Evolutionary conservation across 352 stramenopile species (phyloP), one percentile per base, ranked within the genome.

Genomic region (Globisporangium cederbergense): DNA sequence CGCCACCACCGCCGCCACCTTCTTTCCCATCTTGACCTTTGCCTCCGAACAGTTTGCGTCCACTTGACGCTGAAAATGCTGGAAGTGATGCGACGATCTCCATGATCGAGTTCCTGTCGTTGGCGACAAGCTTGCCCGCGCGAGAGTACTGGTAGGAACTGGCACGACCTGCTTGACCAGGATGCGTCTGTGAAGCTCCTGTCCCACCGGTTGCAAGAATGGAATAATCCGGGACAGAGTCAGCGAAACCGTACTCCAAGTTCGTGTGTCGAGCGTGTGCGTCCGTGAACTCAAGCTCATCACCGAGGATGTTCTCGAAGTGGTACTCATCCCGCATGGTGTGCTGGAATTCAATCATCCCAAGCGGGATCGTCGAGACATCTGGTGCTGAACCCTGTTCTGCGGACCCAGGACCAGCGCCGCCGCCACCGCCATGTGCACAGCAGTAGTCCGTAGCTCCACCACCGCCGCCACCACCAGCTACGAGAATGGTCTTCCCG

Each of bases 371-470:
- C 52, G 11, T 73, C 0, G 79, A 79, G 11, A 81, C 85, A 13
- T 66, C 67, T 22, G 82, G 74, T 6, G 67, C 70, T 11, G 76
- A 64, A 5, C 86, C 83, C 34, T 67, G 55, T 60, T 87, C 77
- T 11, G 78, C 84, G 11, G 40, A 7, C 28, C 43, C 55, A 0
- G 51, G 20, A 16, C 68, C 67, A 3, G n/a, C 52, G 30, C 73
- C 83, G 11, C 78, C 86, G 3, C 73, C 86, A 1, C 85, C 87
- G 9, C 88, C 88, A 52, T 90, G 77, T 0, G 85, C 75, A 70
- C 88, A 96, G 49, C 88, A 95, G 52, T 87, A 90, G 64, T 92
- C 80, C 0, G 79, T 81, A 5, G 80, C 77, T 1, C 86, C 88
- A 9, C 78, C 88, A 7, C 88, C 88, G 2, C 80, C 86, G 1